These are phyloP conservation scores for Lachnellula cervina DNA, from an alignment of 2,329 filamentous ascomycete genomes.

Conservation along the genomic window DNA sequence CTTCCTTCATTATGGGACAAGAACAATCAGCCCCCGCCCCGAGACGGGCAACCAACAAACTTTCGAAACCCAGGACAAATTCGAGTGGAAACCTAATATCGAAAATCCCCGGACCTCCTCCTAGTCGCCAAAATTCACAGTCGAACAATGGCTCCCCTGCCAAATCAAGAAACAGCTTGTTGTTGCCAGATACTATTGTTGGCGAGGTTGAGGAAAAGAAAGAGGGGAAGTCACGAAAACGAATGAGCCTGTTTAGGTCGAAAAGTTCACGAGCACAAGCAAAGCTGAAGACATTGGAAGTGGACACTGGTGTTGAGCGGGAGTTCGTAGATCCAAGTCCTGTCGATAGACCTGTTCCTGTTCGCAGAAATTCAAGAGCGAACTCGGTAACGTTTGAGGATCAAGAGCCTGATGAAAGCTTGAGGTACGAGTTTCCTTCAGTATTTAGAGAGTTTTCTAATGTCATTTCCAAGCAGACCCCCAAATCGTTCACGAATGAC, in stretches of 20 bases:
- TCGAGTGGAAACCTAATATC: constrained; percentile 17
- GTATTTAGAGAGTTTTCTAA: constrained; percentile 2
- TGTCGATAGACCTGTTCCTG: constrained; percentile 1
- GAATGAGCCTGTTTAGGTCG: constrained; percentile 25
- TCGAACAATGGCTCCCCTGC: constrained; percentile 10
- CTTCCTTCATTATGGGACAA: constrained; percentile 26
- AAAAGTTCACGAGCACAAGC: constrained; percentile 18
- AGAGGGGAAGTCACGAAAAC: constrained; percentile 6
- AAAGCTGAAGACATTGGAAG: not conserved
- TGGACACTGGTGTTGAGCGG: constrained; percentile 2
- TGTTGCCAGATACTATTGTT: constrained; percentile 1
- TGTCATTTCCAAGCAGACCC: constrained; percentile 10
- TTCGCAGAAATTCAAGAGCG: constrained; percentile 4
- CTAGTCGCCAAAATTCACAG: constrained; percentile 23
- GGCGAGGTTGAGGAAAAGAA: constrained; percentile 3
- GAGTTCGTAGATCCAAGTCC: constrained; percentile 6
- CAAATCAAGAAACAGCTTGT: constrained; percentile 9
- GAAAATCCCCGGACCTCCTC: constrained; percentile 6
- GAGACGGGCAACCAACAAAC: constrained; percentile 21
- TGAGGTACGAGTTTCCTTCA: not conserved
- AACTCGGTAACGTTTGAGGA: not conserved
- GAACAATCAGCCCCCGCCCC: constrained; percentile 22
- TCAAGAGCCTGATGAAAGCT: not conserved
- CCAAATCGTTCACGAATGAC: constrained; percentile 18
- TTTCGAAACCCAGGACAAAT: constrained; percentile 32